Evolutionary conservation across 192 early-diverging fungal genomes (phyloP), one percentile per base, ranked within the genome.

Genomic region (Podila epicladia): DNA sequence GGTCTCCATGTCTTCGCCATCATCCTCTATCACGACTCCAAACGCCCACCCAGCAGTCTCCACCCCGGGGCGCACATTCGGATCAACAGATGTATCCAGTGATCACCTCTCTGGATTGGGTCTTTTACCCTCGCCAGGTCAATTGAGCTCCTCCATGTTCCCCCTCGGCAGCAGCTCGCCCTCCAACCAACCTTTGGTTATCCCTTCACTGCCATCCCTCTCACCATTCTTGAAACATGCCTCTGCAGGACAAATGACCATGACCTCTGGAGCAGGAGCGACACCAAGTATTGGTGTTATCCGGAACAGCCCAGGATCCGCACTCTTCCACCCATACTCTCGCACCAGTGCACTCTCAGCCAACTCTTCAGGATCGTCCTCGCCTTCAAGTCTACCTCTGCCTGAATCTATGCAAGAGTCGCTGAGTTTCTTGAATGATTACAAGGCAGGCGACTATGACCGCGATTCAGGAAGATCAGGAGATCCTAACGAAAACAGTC

Each of bases 321-420:
- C 62, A 45, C 77, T 69, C 4, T 67, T 65, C 49, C 77, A 80
- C 22, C 77, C 77, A n/a, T 80, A 80, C 22, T 53, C 67, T 11
- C 48, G 65, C 4, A 60, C 22, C 20, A 9, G 60, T 7, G 70
- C 31, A 24, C 62, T 76, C 9, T 76, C 74, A 1, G 57, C 37
- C 9, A n/a, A 50, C 4, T 58, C 71, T 3, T 72, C 76, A 6
- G 53, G 53, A 11, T 31, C 66, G 20, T 60, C 70, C 6, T 69
- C 77, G 7, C 61, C 70, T 6, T 64, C 77, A 4, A 72, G 62
- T 45, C 45, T 80, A 22, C 71, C 77, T 19, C 15, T 80, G 0
- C 77, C 77, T 7, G 77, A 80, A 9, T 11, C 77, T 4, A 80
- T 80, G 77, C 77, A 80, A 20, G 77, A 80, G 49, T 80, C 77